These are phyloP conservation scores for Trichothecium roseum DNA, from an alignment of 2,329 filamentous ascomycete species.

Conservation along the genomic window DNA sequence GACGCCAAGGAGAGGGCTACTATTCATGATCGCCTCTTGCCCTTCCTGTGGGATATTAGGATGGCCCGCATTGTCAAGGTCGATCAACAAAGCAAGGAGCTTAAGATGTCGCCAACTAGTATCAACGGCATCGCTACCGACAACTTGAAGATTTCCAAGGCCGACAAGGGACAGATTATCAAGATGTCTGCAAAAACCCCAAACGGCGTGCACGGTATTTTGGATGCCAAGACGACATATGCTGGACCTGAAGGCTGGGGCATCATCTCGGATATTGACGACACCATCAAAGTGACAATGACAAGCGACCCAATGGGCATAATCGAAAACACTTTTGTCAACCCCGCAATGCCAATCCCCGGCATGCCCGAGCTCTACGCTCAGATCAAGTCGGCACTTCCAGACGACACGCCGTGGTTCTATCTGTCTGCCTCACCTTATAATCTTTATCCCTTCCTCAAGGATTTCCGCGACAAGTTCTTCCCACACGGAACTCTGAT, in stretches of 20 bases:
- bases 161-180: conserved; percentile 32
- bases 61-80: conserved; percentile 60
- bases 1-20: conserved; percentile 47
- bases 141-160: conserved; percentile 38
- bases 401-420: conserved; percentile 65
- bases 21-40: conserved; percentile 58
- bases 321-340: conserved; percentile 72
- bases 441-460: conserved; percentile 84
- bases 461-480: conserved; percentile 56
- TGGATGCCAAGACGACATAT: conserved; percentile 61
- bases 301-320: conserved; percentile 75
- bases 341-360: conserved; percentile 56
- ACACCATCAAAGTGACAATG: conserved; percentile 87
- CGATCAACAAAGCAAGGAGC: conserved; percentile 35
- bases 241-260: conserved; percentile 73
- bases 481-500: conserved; percentile 75
- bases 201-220: conserved; percentile 39
- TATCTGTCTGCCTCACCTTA: conserved; percentile 92
- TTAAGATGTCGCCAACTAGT: conserved; percentile 59
- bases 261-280: conserved; percentile 80
- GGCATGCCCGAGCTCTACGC: conserved; percentile 83
- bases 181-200: conserved; percentile 40
- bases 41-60: conserved; percentile 68
- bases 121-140: conserved; percentile 63
- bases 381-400: conserved; percentile 45